A percentile compares a stretch with the other conserved stretches of the same genome.
phyloP scores from a whole-genome alignment of 108 stramenopile species.

The Nitzschia inconspicua region DNA sequence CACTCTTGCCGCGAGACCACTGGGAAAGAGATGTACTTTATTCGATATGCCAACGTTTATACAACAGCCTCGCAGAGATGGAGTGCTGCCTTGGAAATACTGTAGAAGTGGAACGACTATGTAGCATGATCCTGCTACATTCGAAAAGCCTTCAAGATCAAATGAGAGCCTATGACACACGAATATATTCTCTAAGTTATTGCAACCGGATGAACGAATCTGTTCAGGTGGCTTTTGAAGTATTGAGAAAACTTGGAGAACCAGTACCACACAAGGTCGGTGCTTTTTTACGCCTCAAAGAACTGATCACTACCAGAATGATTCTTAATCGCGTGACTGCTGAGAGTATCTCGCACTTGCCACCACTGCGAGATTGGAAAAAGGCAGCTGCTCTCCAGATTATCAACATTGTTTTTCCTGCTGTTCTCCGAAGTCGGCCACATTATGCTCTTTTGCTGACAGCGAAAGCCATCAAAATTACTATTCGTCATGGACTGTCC shows the following conservation, averaged over 20 bases:
- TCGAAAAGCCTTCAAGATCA: conserved; percentile 15
- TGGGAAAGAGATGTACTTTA: conserved; percentile 4
- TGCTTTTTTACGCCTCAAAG: neutral
- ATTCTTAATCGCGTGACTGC: neutral
- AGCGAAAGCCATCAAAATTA: conserved; percentile 1
- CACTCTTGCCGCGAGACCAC: neutral
- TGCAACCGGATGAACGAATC: conserved; percentile 10
- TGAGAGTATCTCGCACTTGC: neutral
- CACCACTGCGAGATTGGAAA: conserved; percentile 5
- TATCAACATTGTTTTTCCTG: neutral
- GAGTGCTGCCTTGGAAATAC: conserved; percentile 12
- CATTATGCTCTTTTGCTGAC: neutral
- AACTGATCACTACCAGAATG: neutral
- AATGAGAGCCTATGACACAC: conserved; percentile 8
- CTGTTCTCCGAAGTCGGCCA: neutral
- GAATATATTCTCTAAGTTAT: conserved; percentile 13
- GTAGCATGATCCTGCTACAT: conserved; percentile 2
- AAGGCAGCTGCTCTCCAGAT: conserved; percentile 9
- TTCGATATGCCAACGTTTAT: conserved; percentile 13
- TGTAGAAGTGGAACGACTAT: conserved; percentile 1
- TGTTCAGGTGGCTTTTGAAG: conserved; percentile 2
- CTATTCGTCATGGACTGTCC: conserved; percentile 14
- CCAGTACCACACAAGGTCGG: conserved; percentile 4
- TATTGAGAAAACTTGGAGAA: conserved; percentile 14
- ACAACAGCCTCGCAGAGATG: conserved; percentile 17